Evolutionary conservation across 2,329 filamentous ascomycete genomes (phyloP), one percentile per base, ranked within the genome.

Genomic region (Colletotrichum musicola): DNA sequence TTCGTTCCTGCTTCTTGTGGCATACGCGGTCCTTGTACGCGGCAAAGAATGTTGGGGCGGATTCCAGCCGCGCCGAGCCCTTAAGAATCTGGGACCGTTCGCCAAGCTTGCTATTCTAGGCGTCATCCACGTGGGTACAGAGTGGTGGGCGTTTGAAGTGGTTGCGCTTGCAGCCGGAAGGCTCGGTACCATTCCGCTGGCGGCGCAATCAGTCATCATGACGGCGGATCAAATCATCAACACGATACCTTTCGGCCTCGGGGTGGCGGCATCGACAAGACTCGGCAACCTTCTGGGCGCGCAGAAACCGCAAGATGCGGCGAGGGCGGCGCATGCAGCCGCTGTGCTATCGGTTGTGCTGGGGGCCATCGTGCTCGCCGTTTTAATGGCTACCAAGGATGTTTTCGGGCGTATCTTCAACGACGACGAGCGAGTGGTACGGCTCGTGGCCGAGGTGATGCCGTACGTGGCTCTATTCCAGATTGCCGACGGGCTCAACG

Each of bases 131-230:
- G 92, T 97, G 5, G 94, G 93, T 4, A 96, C 93, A 0, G 94
- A 97, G 79, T 97, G 93, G 94, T 97, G 94, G 94, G 94, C 94
- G 0, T 97, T 97, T 74, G 94, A 97, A 79, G 95, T 97, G 72
- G 93, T 97, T 1, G 93, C 93, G 1, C 86, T 97, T 0, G 93
- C 92, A 2, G 93, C 94, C 5, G 94, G 94, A 1, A 87, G 90
- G 42, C 86, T 97, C 0, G 94, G 94, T 4, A 95, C 92, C 0
- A 87, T 94, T 40, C 87, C 93, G 0, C 84, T 97, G 0, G 94
- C 94, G 1, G 92, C 94, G 0, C 94, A 97, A 78, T 92, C 89
- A 55, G 93, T 97, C 22, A 94, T 97, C 77, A 97, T 97, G 93
- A 97, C 93, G 0, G 89, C 92, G 0, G 93, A 97, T 77, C 93